Evolutionary conservation across 805 yeast species (phyloP).

Genomic region (Nematodospora valgi): DNA sequence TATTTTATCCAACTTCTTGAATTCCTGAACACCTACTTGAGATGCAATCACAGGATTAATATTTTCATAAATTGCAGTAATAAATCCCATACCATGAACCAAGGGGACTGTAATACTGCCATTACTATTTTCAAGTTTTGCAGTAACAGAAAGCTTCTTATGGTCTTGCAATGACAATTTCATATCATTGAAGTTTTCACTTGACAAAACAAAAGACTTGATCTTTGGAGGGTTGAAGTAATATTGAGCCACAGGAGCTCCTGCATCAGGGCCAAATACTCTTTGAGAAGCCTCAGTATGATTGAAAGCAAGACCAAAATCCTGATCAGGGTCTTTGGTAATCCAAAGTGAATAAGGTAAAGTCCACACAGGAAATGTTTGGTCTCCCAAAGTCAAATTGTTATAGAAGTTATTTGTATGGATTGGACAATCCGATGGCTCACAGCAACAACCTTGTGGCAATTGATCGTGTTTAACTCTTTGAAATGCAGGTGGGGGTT

Average conservation of each 20-base stretch:
- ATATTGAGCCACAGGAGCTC: slow-evolving; percentile 49
- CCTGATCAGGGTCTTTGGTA: slow-evolving; percentile 43
- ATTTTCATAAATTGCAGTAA: slow-evolving; percentile 57
- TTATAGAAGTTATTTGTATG: slow-evolving; percentile 80
- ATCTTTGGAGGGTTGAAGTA: slow-evolving; percentile 68
- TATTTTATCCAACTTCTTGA: slow-evolving; percentile 36
- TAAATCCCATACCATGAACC: slow-evolving; percentile 78
- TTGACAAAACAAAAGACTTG: slow-evolving; percentile 52
- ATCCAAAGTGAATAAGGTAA: slow-evolving; percentile 80
- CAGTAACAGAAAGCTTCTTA: slow-evolving; percentile 29
- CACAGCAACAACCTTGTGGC: slow-evolving; percentile 29
- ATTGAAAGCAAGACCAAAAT: slow-evolving; percentile 63
- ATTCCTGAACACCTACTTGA: slow-evolving; percentile 58
- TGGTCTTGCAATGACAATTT: slow-evolving; percentile 22
- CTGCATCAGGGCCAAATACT: slow-evolving; percentile 68
- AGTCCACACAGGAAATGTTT: slow-evolving; percentile 71
- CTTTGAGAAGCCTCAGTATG: slow-evolving; percentile 57
- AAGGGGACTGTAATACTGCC: slow-evolving; percentile 60
- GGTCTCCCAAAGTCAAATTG: slow-evolving; percentile 64
- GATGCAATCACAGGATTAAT: slow-evolving; percentile 56
- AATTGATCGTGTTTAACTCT: slow-evolving; percentile 28
- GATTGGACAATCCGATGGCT: slow-evolving; percentile 38
- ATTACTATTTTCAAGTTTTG: slow-evolving; percentile 13
- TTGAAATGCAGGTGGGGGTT: slow-evolving; percentile 44
- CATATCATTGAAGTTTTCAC: slow-evolving; percentile 21